Conservation (phyloP, 1,284 basidiomycete genomes). For the Neonothopanus nambi region DNA sequence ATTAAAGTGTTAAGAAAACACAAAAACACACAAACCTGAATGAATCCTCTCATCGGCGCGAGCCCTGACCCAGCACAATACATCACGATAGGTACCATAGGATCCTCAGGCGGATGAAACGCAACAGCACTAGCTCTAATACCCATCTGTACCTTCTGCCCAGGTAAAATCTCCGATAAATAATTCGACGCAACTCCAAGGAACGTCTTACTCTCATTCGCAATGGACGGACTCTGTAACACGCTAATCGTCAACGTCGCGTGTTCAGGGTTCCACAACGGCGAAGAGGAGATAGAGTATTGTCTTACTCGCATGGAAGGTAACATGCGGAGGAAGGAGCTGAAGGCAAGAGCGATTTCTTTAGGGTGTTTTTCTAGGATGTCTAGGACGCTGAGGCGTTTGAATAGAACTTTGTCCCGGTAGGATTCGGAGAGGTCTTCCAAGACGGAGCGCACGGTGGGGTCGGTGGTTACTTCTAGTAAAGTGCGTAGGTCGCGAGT, state of each 20-base stretch:
- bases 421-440: constrained; percentile 32
- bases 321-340: constrained; percentile 41
- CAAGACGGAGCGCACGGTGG: constrained; percentile 17
- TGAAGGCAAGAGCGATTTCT: constrained; percentile 40
- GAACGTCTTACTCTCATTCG: constrained; percentile 34
- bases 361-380: constrained; percentile 40
- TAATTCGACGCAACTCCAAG: constrained; percentile 51
- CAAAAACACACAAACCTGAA: constrained; percentile 20
- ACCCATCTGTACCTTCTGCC: constrained; percentile 45
- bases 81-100: constrained; percentile 44
- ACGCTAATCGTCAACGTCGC: constrained; percentile 49
- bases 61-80: constrained; percentile 51
- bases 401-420: constrained; percentile 35
- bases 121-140: constrained; percentile 40
- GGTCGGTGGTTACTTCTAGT: constrained; percentile 18
- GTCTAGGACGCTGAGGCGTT: constrained; percentile 44
- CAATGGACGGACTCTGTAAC: constrained; percentile 35
- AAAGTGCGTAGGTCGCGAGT: constrained; percentile 36
- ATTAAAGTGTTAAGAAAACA: not conserved
- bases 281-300: constrained; percentile 56
- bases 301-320: constrained; percentile 51
- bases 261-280: constrained; percentile 43
- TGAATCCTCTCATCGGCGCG: constrained; percentile 54
- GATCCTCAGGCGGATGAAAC: constrained; percentile 51
- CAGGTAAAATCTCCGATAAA: constrained; percentile 41